A percentile compares a stretch with the other conserved stretches of the same genome.
Evolutionary conservation across 768 basidiomycete species (phyloP).

Genomic region (Tricholoma flavovirens): DNA sequence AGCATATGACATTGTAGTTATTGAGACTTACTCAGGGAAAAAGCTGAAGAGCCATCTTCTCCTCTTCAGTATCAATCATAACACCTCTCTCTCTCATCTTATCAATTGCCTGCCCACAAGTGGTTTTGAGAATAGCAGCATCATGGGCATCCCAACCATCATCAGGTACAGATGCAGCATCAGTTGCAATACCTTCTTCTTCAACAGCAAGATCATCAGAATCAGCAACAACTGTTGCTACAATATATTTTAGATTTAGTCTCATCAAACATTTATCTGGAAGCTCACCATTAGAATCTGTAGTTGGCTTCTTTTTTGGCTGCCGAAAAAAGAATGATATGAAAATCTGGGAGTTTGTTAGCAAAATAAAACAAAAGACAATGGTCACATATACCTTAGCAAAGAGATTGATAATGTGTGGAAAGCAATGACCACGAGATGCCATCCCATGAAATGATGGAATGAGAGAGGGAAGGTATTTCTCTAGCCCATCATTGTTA

Average conservation of each 20-base stretch:
- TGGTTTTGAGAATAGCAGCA: constrained; percentile 5
- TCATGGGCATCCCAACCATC: constrained; percentile 17
- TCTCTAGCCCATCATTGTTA: constrained; percentile 20
- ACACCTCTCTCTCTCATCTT: constrained; percentile 1
- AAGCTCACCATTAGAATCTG: background rate
- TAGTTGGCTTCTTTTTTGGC: constrained; percentile 14
- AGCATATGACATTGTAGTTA: too few species aligned
- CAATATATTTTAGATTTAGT: background rate
- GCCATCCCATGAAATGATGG: constrained; percentile 15
- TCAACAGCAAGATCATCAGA: constrained; percentile 5
- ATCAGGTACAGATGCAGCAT: constrained; percentile 6
- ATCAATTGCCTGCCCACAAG: constrained; percentile 7
- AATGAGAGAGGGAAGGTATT: constrained; percentile 13
- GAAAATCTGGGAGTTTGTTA: constrained; percentile 13
- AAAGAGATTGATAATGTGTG: constrained; percentile 22
- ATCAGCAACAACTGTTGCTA: background rate
- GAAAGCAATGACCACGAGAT: constrained; percentile 15
- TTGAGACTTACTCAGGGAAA: constrained; percentile 13
- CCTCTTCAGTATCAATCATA: constrained; percentile 3
- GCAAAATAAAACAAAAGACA: background rate
- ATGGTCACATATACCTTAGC: constrained; percentile 17
- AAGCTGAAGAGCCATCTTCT: constrained; percentile 8
- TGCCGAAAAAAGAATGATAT: constrained; percentile 23
- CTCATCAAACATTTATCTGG: background rate
- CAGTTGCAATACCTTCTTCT: constrained; percentile 5